Evolutionary conservation across 768 basidiomycete species (phyloP).

Genomic region (Gymnopilus junonius): DNA sequence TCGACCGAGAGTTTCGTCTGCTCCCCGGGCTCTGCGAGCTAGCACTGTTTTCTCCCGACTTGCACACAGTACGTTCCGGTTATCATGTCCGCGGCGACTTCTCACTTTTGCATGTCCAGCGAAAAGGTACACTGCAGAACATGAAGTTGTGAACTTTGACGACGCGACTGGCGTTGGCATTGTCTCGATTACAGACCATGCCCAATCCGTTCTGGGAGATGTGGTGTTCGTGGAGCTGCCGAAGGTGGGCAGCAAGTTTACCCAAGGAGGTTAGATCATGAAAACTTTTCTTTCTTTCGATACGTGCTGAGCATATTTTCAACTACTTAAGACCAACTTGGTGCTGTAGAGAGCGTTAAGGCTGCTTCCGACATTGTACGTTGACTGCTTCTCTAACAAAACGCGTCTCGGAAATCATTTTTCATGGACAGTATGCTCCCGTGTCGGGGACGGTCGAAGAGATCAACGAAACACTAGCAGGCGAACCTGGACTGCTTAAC

Average conservation of each 20-base stretch:
- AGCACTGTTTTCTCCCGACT: slow-evolving; percentile 46
- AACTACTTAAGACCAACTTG: slow-evolving; percentile 67
- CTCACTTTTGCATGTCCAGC: slow-evolving; percentile 42
- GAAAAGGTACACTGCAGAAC: slow-evolving; percentile 83
- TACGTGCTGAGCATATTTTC: neutral
- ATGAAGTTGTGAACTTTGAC: slow-evolving; percentile 87
- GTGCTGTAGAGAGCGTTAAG: slow-evolving; percentile 95
- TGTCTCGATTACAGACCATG: slow-evolving; percentile 89
- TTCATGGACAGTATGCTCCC: slow-evolving; percentile 76
- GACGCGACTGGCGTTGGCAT: slow-evolving; percentile 76
- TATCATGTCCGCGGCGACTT: neutral
- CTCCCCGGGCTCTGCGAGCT: slow-evolving; percentile 26
- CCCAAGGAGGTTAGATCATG: slow-evolving; percentile 71
- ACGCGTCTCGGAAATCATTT: slow-evolving; percentile 1
- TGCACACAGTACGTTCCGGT: slow-evolving; percentile 58
- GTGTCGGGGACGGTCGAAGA: slow-evolving; percentile 83
- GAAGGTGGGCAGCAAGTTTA: slow-evolving; percentile 58
- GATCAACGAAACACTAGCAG: slow-evolving; percentile 74
- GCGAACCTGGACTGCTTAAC: slow-evolving; percentile 83
- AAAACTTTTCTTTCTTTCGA: neutral
- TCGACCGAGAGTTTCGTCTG: slow-evolving; percentile 16
- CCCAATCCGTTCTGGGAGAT: slow-evolving; percentile 90
- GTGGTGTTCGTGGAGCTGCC: slow-evolving; percentile 98
- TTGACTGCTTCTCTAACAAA: slow-evolving; percentile 7
- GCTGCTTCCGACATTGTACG: slow-evolving; percentile 91